Evolutionary conservation across 176 grass and related monocot genomes (phyloP), one percentile per base, ranked within the genome.

Genomic region (Aegilops sharonensis): DNA sequence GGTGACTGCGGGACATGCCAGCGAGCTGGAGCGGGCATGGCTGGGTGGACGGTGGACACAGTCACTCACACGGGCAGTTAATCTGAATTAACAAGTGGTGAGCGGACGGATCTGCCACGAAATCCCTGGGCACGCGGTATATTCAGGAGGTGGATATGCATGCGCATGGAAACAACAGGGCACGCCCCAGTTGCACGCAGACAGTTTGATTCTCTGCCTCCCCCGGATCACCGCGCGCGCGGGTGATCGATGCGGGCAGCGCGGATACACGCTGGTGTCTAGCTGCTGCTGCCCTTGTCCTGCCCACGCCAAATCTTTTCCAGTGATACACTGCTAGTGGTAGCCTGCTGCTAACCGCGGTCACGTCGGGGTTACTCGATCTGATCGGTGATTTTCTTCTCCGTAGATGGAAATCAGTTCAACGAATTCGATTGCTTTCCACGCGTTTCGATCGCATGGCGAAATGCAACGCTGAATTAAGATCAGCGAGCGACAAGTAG

Each of bases 131-230:
- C 84, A 87, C 13, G 10, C 42, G 74, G 79, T 57, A 45, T 40
- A 45, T 6, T 4, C 73, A 66, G 74, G 18, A 73, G 50, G 39
- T 83, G 84, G 56, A 66, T 79, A 64, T 4, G 69, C 6, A 64
- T 13, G 45, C 4, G 83, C 77, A 6, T 78, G 29, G 83, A 69
- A 89, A 89, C 77, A 27, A 59, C 60, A 40, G 67, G 25, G 29
- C 30, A 39, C 75, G 3, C 17, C 88, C 61, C 32, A 14, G 54
- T 24, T 35, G 65, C 82, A 47, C 17, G 56, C 80, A 47, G 89
- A 79, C 74, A 79, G 48, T 31, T 21, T 35, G 43, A 87, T 87
- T 90, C 85, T 31, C 11, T 74, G 88, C 63, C 73, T 1, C 59
- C 34, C 64, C 62, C 5, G 82, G 24, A 24, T 88, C 67, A 37